These are phyloP conservation scores for Cunninghamia lanceolata DNA, from an alignment of 75 land plant species.

Conservation along the genomic window DNA sequence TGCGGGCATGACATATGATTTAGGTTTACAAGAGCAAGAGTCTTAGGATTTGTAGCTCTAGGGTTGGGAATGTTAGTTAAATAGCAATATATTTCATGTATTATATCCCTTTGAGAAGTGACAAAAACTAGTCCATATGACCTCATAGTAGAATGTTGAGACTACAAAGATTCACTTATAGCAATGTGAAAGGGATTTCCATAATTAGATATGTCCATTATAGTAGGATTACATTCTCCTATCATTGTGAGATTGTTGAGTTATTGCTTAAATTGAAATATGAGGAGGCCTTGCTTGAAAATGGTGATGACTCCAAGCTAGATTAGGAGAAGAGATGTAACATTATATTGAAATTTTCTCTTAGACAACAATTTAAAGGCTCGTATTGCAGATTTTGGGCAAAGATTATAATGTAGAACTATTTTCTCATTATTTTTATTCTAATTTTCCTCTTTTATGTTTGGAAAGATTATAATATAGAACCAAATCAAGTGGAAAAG, in stretches of 20 bases:
- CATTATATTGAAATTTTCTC: constrained; percentile 59
- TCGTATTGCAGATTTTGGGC: constrained; percentile 77
- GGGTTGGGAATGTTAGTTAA: constrained; percentile 13
- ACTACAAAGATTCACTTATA: constrained; percentile 32
- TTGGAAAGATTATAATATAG: no score
- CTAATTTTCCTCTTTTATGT: no score
- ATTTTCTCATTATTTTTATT: no score
- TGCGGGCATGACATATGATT: no score
- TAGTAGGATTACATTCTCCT: constrained; percentile 48
- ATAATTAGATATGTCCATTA: constrained; percentile 57
- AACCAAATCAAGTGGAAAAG: no score
- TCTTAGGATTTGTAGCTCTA: constrained; percentile 13
- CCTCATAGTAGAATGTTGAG: not conserved
- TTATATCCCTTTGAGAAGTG: constrained; percentile 13
- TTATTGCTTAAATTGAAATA: constrained; percentile 37
- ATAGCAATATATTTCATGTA: not conserved
- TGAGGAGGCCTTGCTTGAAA: constrained; percentile 60
- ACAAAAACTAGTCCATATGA: constrained; percentile 23
- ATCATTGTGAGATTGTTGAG: constrained; percentile 66
- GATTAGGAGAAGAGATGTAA: constrained; percentile 53
- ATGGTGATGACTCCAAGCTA: constrained; percentile 20
- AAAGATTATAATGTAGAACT: no score
- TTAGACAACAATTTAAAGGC: constrained; percentile 54
- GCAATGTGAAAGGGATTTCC: constrained; percentile 59
- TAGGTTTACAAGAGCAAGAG: no score